Evolutionary conservation across 2,329 filamentous ascomycete genomes (phyloP).

Genomic region (Trichoderma sp.): DNA sequence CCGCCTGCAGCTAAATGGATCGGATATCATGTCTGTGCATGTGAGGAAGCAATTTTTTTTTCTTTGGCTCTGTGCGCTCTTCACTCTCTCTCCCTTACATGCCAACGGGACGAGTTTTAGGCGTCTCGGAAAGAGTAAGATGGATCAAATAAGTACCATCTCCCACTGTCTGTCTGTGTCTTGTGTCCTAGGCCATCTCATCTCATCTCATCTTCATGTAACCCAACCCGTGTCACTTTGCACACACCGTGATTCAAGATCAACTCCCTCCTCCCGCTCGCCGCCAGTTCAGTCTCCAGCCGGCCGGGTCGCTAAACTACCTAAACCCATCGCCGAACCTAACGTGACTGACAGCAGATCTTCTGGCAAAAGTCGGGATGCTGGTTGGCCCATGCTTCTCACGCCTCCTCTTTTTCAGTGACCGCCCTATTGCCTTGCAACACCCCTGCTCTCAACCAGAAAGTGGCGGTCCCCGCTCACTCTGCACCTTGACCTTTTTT

Average conservation of each 20-base stretch:
- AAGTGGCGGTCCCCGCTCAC: constrained; percentile 22
- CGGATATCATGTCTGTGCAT: neutral
- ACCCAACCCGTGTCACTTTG: neutral
- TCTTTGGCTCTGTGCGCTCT: neutral
- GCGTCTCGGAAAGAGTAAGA: neutral
- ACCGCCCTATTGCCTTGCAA: constrained; percentile 19
- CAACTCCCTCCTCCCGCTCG: neutral
- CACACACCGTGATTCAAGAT: neutral
- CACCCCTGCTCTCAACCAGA: constrained; percentile 4
- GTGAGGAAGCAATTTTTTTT: neutral
- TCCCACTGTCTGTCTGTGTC: neutral
- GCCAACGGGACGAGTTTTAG: neutral
- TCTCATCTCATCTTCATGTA: neutral
- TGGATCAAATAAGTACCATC: neutral
- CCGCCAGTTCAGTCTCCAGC: neutral
- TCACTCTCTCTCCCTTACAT: neutral
- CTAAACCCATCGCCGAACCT: constrained; percentile 11
- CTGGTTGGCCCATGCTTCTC: neutral
- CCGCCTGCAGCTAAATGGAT: neutral
- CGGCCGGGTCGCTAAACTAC: constrained; percentile 12
- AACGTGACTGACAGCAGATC: constrained; percentile 17
- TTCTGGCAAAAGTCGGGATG: constrained; percentile 3
- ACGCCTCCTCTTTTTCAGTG: constrained; percentile 12
- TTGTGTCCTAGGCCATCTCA: neutral
- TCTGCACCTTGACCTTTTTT: neutral